Base-by-base conservation (phyloP, 2,329 filamentous ascomycete species). In the Botrytis tulipae region DNA sequence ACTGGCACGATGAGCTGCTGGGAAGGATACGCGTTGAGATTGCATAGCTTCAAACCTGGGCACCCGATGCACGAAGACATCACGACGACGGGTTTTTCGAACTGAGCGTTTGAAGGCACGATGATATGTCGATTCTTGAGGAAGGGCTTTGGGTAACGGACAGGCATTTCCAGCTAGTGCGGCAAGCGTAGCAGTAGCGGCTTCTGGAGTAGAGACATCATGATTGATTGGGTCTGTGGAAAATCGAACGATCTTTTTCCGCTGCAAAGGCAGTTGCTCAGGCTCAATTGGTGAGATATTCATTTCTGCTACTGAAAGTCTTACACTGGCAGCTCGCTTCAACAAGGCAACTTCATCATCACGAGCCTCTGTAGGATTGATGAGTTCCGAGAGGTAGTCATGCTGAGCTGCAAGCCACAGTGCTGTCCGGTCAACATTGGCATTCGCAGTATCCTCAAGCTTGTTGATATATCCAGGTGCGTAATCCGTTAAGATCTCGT, bases 31-130 rank as follows among this genome's bases (percentile, higher is more conserved):
- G 57, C 96, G 92, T 79, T 92, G 90, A 42, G 94, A 89, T 81
- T 98, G 95, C 66, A 98, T 86, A 37, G 94, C 93, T 81, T 98
- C 95, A 74, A 95, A 97, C 67, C 96, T 92, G 37, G 93, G 88
- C 73, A 93, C 90, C 60, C 93, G 92, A 82, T 97, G 93, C 72
- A 97, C 88, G 80, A 97, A 97, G 16, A 91, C 90, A 82, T 98
- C 96, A 29, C 86, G 85, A 71, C 86, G 85, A 73, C 89, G 89
- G 22, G 89, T 89, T 46, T 89, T 88, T 74, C 92, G 87, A 63
- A 91, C 84, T 77, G 93, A 88, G 80, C 92, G 90, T 77, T 94
- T 90, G 82, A 97, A 98, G 16, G 94, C 94, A 75, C 93, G 91
- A 84, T 94, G 95, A 83, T 97, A 98, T 8, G 95, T 92, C 5